Conservation (phyloP, 768 basidiomycete genomes). For the Trametes gibbosa region DNA sequence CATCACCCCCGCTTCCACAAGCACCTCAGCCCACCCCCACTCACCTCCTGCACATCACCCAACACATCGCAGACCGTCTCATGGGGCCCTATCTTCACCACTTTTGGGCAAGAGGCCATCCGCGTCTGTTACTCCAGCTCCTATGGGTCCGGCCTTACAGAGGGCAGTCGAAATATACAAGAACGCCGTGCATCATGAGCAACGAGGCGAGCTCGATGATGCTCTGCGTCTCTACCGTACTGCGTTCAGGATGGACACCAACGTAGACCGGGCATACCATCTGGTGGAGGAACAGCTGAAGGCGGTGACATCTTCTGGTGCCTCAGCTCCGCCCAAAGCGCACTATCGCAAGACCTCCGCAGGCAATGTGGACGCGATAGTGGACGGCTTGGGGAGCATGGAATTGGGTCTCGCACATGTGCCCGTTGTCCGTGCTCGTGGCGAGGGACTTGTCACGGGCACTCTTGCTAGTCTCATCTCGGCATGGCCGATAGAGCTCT, state of each 20-base stretch:
- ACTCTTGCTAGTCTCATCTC: constrained; percentile 47
- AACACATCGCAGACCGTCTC: constrained; percentile 4
- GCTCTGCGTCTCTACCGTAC: constrained; percentile 75
- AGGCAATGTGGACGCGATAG: constrained; percentile 9
- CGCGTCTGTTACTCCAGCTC: background rate
- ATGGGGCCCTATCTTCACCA: background rate
- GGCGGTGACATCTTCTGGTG: background rate
- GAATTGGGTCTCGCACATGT: constrained; percentile 6
- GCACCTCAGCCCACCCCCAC: background rate
- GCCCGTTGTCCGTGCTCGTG: constrained; percentile 5
- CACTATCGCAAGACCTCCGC: constrained; percentile 14
- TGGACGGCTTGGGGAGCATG: constrained; percentile 12
- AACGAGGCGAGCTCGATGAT: constrained; percentile 68
- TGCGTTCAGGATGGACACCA: constrained; percentile 73
- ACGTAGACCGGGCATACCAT: constrained; percentile 73
- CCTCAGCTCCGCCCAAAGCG: background rate
- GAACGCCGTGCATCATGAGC: constrained; percentile 70
- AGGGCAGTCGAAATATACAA: constrained; percentile 66
- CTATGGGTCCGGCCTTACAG: constrained; percentile 36
- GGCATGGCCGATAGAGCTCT: constrained; percentile 45
- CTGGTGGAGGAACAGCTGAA: constrained; percentile 44
- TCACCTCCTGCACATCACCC: background rate
- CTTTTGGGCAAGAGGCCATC: background rate
- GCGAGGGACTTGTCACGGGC: constrained; percentile 33
- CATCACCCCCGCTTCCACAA: background rate